phyloP scores from a whole-genome alignment of 805 yeast genomes.

The Starmerella geochares region DNA sequence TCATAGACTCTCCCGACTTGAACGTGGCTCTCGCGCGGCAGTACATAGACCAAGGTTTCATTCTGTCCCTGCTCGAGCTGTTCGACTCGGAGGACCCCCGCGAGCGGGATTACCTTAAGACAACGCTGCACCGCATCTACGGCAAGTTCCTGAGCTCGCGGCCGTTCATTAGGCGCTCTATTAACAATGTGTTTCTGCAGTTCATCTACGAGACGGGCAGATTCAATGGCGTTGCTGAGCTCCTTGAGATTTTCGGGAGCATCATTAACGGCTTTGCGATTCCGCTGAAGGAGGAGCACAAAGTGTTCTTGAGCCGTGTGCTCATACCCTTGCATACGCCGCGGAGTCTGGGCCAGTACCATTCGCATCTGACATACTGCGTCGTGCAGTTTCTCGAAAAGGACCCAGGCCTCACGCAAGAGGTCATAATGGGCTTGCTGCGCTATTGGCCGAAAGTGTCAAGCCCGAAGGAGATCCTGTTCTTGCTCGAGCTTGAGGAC shows the following conservation, averaged over 20 bases:
- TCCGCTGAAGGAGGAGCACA: conserved; percentile 95
- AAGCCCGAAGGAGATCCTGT: conserved; percentile 92
- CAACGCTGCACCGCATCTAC: conserved; percentile 89
- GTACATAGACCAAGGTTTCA: conserved; percentile 84
- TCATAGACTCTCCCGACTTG: conserved; percentile 90
- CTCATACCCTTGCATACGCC: conserved; percentile 88
- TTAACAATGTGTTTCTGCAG: conserved; percentile 83
- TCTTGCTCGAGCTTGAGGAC: conserved; percentile 90
- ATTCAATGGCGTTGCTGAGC: conserved; percentile 90
- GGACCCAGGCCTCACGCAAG: conserved; percentile 85
- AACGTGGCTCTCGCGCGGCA: conserved; percentile 88
- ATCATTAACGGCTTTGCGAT: conserved; percentile 96
- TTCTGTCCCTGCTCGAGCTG: conserved; percentile 67
- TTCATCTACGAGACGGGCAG: conserved; percentile 91
- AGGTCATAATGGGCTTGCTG: conserved; percentile 86
- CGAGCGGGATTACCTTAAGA: conserved; percentile 89
- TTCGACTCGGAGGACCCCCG: conserved; percentile 95
- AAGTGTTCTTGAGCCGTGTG: conserved; percentile 74
- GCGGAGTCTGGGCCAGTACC: conserved; percentile 77
- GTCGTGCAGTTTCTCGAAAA: conserved; percentile 93
- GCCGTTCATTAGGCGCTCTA: conserved; percentile 81
- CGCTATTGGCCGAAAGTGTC: conserved; percentile 95
- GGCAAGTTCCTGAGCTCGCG: conserved; percentile 87
- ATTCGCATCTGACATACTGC: conserved; percentile 95
- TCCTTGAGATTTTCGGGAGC: conserved; percentile 87